Base-by-base conservation (phyloP, 2,329 filamentous ascomycete genomes). In the Exserohilum rostratum region DNA sequence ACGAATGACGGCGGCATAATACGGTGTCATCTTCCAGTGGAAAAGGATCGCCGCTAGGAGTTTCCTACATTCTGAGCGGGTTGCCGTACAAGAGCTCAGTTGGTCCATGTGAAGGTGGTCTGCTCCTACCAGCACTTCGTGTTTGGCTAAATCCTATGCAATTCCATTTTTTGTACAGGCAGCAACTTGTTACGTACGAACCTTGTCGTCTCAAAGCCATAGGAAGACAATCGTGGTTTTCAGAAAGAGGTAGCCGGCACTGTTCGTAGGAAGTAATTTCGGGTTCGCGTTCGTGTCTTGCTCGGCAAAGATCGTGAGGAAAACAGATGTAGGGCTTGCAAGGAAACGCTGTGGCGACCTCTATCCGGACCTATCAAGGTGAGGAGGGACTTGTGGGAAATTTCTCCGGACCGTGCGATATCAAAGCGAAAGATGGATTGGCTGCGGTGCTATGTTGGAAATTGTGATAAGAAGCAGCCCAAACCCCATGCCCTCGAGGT, bases 1-100 rank as follows among this genome's bases (percentile, higher is more conserved):
- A 27, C 51, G 33, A 54, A 34, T 46, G 20, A 39, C 13, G 10
- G 22, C 34, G 22, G 46, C 51, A 25, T 20, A 39, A 43, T 18
- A 25, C 10, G 20, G 39, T 17, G 13, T 37, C 42, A 31, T 43
- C 25, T 48, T 10, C 22, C 44, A n/a, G 13, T 42, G 20, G 9
- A 29, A 29, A 27, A 38, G 15, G 20, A 35, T 6, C 38, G 2
- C 18, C 10, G 13, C 46, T 25, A 5, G 34, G 27, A 20, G 3
- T 7, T 15, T 18, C n/a, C 15, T 33, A 39, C 4, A 17, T 18
- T 11, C 7, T 43, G n/a, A 29, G 15, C 15, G 25, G 10, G 17
- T 13, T 13, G 31, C 31, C 31, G 31, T 22, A 17, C 10, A 33
- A 13, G 7, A 35, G 13, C 31, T 5, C 42, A 13, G 29, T 22